Evolutionary conservation across 345 rosid species (phyloP).

Genomic region (Balakata baccata): DNA sequence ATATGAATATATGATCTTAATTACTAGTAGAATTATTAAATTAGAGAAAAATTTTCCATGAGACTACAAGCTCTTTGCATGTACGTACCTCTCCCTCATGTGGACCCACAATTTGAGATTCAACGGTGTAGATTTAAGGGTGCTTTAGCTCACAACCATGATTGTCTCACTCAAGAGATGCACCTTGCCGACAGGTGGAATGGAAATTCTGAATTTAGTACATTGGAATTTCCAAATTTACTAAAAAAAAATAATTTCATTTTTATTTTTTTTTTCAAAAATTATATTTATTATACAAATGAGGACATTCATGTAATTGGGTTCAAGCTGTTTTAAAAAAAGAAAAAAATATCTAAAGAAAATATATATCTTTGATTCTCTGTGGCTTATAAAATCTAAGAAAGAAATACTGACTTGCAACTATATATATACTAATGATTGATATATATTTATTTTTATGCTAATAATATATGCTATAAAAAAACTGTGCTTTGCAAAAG

Average conservation of each 20-base stretch:
- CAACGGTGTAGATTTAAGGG: constrained; percentile 19
- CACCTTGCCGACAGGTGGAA: constrained; percentile 14
- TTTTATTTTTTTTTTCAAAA: too few species aligned
- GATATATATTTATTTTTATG: too few species aligned
- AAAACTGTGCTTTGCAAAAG: too few species aligned
- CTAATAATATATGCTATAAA: background rate
- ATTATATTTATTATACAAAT: background rate
- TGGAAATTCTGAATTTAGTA: constrained; percentile 1
- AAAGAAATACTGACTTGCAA: background rate
- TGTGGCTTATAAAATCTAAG: background rate
- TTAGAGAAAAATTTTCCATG: background rate
- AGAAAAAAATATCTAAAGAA: background rate
- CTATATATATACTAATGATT: background rate
- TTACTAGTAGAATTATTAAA: background rate
- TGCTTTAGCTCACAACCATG: background rate
- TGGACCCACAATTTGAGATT: constrained; percentile 12
- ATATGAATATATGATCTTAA: too few species aligned
- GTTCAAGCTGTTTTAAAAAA: too few species aligned
- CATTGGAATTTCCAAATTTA: constrained; percentile 27
- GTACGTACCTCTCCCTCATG: background rate
- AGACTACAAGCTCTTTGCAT: background rate
- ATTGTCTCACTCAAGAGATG: background rate
- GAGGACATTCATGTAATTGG: constrained; percentile 18
- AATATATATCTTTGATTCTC: background rate
- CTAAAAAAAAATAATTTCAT: too few species aligned